Evolutionary conservation across 2,329 filamentous ascomycete genomes (phyloP).

Genomic region (Byssochlamys sp.): DNA sequence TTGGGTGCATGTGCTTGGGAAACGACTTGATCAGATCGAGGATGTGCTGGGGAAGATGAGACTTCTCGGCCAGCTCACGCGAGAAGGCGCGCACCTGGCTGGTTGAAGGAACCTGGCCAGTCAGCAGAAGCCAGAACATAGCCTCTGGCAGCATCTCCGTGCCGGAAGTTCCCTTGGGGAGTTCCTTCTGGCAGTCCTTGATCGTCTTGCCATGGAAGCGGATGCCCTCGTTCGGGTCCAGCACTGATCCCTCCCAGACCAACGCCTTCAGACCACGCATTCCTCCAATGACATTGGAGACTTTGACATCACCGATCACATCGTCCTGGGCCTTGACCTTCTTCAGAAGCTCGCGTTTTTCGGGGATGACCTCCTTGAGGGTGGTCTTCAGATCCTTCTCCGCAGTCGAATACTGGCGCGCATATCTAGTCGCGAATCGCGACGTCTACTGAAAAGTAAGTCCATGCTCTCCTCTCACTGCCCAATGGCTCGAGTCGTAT

Average conservation of each 20-base stretch:
- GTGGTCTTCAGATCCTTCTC: constrained; percentile 86
- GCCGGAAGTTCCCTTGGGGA: constrained; percentile 79
- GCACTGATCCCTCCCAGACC: constrained; percentile 96
- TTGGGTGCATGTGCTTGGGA: constrained; percentile 83
- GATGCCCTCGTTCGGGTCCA: constrained; percentile 94
- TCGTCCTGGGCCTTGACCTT: constrained; percentile 79
- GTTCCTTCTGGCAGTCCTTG: constrained; percentile 88
- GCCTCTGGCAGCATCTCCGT: constrained; percentile 97
- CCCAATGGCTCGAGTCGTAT: neutral
- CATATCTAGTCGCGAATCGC: constrained; percentile 10
- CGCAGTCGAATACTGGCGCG: constrained; percentile 46
- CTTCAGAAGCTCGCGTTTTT: constrained; percentile 85
- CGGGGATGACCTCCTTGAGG: constrained; percentile 73
- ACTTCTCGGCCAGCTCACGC: constrained; percentile 76
- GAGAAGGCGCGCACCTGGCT: constrained; percentile 74
- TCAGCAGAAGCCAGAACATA: constrained; percentile 98
- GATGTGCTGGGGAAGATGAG: constrained; percentile 71
- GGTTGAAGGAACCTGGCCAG: constrained; percentile 77
- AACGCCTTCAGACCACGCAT: constrained; percentile 97
- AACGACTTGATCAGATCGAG: constrained; percentile 81
- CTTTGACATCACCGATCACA: constrained; percentile 81
- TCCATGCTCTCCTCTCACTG: neutral
- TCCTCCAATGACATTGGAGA: constrained; percentile 86
- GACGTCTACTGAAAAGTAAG: constrained; percentile 5
- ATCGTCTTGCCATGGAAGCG: constrained; percentile 96